Evolutionary conservation across 2,329 filamentous ascomycete genomes (phyloP).

Genomic region (Xylaria sp.): DNA sequence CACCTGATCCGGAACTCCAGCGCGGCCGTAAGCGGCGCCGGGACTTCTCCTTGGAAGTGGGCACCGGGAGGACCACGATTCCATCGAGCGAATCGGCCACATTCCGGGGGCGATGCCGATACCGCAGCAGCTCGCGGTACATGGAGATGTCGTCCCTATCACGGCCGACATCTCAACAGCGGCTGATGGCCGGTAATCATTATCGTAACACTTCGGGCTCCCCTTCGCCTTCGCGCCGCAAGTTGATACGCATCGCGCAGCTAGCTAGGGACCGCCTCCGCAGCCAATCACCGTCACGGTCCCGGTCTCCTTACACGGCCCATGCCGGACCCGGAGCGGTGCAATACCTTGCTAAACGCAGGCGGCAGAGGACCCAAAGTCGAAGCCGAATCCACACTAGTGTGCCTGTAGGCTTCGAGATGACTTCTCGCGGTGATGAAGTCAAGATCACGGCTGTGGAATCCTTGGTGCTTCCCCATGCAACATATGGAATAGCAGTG

Average conservation of each 20-base stretch:
- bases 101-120: slow-evolving; percentile 54
- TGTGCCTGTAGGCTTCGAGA: slow-evolving; percentile 28
- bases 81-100: slow-evolving; percentile 53
- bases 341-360: slow-evolving; percentile 44
- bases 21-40: slow-evolving; percentile 52
- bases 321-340: slow-evolving; percentile 13
- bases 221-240: slow-evolving; percentile 54
- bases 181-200: slow-evolving; percentile 28
- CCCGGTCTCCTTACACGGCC: slow-evolving; percentile 42
- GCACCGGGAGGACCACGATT: slow-evolving; percentile 42
- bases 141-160: slow-evolving; percentile 42
- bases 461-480: slow-evolving; percentile 19
- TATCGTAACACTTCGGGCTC: slow-evolving; percentile 46
- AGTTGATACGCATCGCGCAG: slow-evolving; percentile 54
- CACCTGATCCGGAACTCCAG: slow-evolving; percentile 50
- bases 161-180: slow-evolving; percentile 33
- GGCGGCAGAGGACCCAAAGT: slow-evolving; percentile 53
- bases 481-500: slow-evolving; percentile 7
- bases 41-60: slow-evolving; percentile 46
- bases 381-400: slow-evolving; percentile 47
- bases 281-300: slow-evolving; percentile 56
- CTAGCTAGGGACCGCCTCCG: slow-evolving; percentile 51
- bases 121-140: slow-evolving; percentile 51
- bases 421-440: slow-evolving; percentile 10
- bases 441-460: slow-evolving; percentile 18